Evolutionary conservation across 495 filamentous ascomycete species (phyloP), one percentile per base, ranked within the genome.

Genomic region (Podospora comata): DNA sequence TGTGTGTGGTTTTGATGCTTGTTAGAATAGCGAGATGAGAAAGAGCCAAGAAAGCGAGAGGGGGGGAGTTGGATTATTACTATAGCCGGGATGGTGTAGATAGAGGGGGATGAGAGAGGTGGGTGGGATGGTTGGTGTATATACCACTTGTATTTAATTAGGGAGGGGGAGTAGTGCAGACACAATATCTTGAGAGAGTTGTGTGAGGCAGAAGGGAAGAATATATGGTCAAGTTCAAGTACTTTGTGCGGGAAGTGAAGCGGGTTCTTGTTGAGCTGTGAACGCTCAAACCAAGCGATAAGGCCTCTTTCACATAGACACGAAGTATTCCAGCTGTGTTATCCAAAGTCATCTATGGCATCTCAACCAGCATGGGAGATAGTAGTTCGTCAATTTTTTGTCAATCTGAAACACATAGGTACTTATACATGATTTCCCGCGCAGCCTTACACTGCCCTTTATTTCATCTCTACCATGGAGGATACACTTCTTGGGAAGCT

Each of bases 221-320:
- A 58, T 20, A 58, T 0, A 26, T 34, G 32, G 60, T 57, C 59
- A 66, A 44, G n/a, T 30, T 26, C 60, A 60, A 61, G 11, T 32
- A 65, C 28, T 39, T 56, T 32, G 30, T 32, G 30, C 30, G 23
- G 23, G 23, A 32, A 32, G 30, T 32, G 30, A 5, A 32, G 23
- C 23, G 23, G 23, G 23, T 23, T 23, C 23, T 23, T 7, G 30
- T 32, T 32, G 3, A 32, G 30, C 30, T 32, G 30, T 32, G 30
- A 32, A 32, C 7, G 1, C 4, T 32, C 4, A 5, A 7, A 4
- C 30, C 7, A 32, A 32, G 4, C 30, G 1, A 32, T 32, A 7
- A 32, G 30, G 7, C 30, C 4, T 7, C 30, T 32, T 32, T 32
- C 7, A 32, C 30, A 32, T 32, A 4, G 30, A 6, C 30, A 32